Evolutionary conservation across 202 grass and related monocot genomes (phyloP), one percentile per base, ranked within the genome.

Genomic region (Musa balbisiana): DNA sequence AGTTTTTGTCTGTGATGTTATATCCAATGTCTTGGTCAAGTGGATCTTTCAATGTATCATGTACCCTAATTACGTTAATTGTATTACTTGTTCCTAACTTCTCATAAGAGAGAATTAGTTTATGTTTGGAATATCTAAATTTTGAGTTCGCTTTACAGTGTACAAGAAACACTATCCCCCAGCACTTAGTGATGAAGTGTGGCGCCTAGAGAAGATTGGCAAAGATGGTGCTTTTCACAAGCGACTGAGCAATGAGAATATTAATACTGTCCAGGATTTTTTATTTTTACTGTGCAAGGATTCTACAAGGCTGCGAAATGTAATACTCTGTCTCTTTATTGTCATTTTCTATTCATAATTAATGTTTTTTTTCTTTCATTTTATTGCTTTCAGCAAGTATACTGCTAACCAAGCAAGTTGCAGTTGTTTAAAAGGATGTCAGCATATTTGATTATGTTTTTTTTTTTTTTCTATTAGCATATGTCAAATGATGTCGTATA

Each of bases 191-290:
- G 95, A 99, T 82, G 95, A 94, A 52, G 89, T 99, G 8, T 99
- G 95, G 95, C 87, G 95, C 19, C 78, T 99, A 71, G 89, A 94
- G 80, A 99, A 99, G 80, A 99, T 99, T 56, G 95, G 95, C 71
- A 99, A 99, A 84, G 91, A 94, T n/a, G 91, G 95, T 70, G 91
- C 89, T 55, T 99, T 99, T 69, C 95, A 99, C 85, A 99, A 90
- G 73, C 95, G 95, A 71, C 83, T 99, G 83, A 86, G 83, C 67
- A 86, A 52, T 55, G 84, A 91, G 52, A 94, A 86, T 21, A 90
- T 99, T 16, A 23, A 69, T 73, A 87, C 91, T 25, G 95, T 99
- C 53, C 86, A 92, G 74, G 91, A 99, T 82, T 99, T 99, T 56
- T 89, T 99, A 22, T 84, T 77, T 62, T 85, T 85, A 67, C 65